Percentiles rank a stretch among this genome's conserved stretches.
Conservation (phyloP, 2,329 filamentous ascomycete species). For the Basipetospora chlamydospora region DNA sequence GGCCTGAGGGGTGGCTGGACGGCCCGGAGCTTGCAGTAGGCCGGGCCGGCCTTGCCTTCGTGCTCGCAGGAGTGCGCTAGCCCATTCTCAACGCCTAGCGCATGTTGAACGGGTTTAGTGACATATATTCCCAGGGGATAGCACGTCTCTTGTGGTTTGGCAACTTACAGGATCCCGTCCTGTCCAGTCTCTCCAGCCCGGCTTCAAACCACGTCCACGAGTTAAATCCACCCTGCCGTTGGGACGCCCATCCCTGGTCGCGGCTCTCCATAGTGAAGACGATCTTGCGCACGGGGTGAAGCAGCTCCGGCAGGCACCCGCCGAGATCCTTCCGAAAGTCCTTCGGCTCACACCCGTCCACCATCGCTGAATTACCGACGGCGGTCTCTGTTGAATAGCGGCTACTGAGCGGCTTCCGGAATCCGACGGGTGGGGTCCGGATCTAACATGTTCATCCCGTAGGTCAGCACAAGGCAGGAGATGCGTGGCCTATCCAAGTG, state of each 20-base stretch:
- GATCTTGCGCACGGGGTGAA: slow-evolving; percentile 42
- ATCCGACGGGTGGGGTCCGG: slow-evolving; percentile 25
- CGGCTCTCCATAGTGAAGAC: slow-evolving; percentile 41
- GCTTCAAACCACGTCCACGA: slow-evolving; percentile 52
- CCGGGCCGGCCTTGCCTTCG: no score
- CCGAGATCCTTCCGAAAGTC: slow-evolving; percentile 1
- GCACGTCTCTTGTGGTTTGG: no score
- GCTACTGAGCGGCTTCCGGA: slow-evolving; percentile 11
- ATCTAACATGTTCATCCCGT: slow-evolving; percentile 18
- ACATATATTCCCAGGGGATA: no score
- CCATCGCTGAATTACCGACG: background rate
- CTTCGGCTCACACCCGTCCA: slow-evolving; percentile 1
- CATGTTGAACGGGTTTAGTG: no score
- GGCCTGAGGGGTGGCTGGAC: slow-evolving; percentile 17
- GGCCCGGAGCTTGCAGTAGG: slow-evolving; percentile 21
- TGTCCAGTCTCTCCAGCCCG: slow-evolving; percentile 37
- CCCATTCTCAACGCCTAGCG: no score
- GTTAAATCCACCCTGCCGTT: slow-evolving; percentile 23
- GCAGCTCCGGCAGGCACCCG: slow-evolving; percentile 4
- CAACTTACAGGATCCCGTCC: slow-evolving; percentile 12
- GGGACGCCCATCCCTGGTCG: slow-evolving; percentile 51
- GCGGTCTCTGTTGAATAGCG: background rate
- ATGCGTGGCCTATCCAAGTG: no score
- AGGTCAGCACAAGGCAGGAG: background rate
- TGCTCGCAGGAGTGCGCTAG: no score